These are phyloP conservation scores for Elsinoe perseae DNA, from an alignment of 2,329 filamentous ascomycete genomes.

Conservation along the genomic window DNA sequence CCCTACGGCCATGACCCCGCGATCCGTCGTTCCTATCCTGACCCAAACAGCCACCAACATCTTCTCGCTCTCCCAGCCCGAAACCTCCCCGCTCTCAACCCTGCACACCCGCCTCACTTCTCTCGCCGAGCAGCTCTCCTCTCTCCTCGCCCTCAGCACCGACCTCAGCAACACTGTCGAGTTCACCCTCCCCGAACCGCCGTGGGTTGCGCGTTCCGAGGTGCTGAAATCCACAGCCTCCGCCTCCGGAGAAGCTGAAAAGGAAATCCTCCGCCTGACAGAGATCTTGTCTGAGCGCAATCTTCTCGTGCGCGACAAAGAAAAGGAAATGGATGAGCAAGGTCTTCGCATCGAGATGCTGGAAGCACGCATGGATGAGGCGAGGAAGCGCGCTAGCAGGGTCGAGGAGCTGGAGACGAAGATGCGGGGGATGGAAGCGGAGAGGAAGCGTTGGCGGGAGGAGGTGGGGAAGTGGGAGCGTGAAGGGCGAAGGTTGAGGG, in stretches of 20 bases:
- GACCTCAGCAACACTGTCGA: constrained; percentile 40
- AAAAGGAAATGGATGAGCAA: constrained; percentile 77
- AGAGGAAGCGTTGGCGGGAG: constrained; percentile 25
- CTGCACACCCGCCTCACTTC: constrained; percentile 60
- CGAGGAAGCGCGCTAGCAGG: constrained; percentile 64
- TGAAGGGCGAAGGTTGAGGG: constrained; percentile 41
- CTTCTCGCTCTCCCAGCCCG: constrained; percentile 44
- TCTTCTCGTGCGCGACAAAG: constrained; percentile 41
- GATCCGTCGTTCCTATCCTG: constrained; percentile 59
- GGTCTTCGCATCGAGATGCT: constrained; percentile 91
- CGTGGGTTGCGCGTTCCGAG: constrained; percentile 76
- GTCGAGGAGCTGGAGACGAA: constrained; percentile 59
- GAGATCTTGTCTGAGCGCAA: constrained; percentile 74
- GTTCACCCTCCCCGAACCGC: constrained; percentile 63
- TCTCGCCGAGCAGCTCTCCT: constrained; percentile 56
- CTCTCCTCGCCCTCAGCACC: constrained; percentile 56
- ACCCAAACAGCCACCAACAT: constrained; percentile 46
- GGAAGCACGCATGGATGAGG: constrained; percentile 78
- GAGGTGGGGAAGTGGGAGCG: constrained; percentile 47
- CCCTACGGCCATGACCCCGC: constrained; percentile 56
- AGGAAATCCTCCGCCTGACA: constrained; percentile 71
- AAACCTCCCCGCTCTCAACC: constrained; percentile 62
- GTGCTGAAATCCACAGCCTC: constrained; percentile 77
- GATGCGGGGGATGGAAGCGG: constrained; percentile 37
- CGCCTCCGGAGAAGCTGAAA: constrained; percentile 72